Percentiles rank a stretch among this genome's conserved stretches.
phyloP scores from a whole-genome alignment of 352 stramenopile genomes.

The Globisporangium paroecandrum region DNA sequence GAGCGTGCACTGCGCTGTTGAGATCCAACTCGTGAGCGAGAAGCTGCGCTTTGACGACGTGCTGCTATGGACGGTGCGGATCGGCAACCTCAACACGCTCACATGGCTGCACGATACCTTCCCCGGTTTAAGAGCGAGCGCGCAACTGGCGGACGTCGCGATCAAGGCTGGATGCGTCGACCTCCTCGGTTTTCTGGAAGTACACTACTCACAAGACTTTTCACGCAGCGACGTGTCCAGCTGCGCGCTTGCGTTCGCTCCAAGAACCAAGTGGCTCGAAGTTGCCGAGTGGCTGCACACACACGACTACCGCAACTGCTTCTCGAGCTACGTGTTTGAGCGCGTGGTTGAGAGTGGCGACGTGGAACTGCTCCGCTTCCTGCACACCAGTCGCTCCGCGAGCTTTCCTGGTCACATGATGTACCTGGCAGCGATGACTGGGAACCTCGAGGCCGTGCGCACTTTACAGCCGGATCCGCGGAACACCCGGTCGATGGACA shows the following conservation, averaged over 20 bases:
- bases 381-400: background rate
- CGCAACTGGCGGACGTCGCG: background rate
- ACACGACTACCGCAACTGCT: slow-evolving; percentile 8
- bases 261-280: background rate
- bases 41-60: slow-evolving; percentile 6
- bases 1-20: background rate
- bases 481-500: slow-evolving; percentile 1
- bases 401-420: slow-evolving; percentile 5
- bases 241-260: slow-evolving; percentile 9
- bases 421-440: slow-evolving; percentile 1
- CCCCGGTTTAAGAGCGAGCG: background rate
- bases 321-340: slow-evolving; percentile 13
- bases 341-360: slow-evolving; percentile 13
- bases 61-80: slow-evolving; percentile 4
- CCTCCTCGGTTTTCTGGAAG: slow-evolving; percentile 5
- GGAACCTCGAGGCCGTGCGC: slow-evolving; percentile 2
- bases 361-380: slow-evolving; percentile 5
- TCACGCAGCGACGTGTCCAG: background rate
- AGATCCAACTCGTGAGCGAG: background rate
- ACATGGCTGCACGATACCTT: slow-evolving; percentile 1
- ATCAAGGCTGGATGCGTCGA: slow-evolving; percentile 11
- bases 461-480: slow-evolving; percentile 2
- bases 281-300: slow-evolving; percentile 9
- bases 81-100: slow-evolving; percentile 1
- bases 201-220: background rate